These are phyloP conservation scores for Fagopyrum esculentum DNA, from an alignment of 148 eudicot species.

Conservation along the genomic window DNA sequence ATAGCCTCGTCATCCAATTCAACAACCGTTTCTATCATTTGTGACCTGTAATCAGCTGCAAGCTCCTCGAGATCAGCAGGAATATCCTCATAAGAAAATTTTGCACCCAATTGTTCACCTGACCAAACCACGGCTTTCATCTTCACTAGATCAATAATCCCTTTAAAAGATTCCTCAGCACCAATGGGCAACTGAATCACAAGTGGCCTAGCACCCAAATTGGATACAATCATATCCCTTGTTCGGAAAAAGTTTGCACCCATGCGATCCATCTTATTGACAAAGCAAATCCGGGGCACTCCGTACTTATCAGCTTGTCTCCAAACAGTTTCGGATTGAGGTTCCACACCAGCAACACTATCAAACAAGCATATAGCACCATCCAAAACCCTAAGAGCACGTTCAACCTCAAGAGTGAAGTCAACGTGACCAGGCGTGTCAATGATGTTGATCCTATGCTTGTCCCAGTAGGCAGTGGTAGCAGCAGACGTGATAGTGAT, in stretches of 20 bases:
- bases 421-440: slow-evolving; percentile 99
- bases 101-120: slow-evolving; percentile 94
- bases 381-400: slow-evolving; percentile 97
- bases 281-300: slow-evolving; percentile 95
- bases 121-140: slow-evolving; percentile 92
- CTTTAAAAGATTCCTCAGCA: slow-evolving; percentile 72
- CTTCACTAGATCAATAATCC: slow-evolving; percentile 81
- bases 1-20: slow-evolving; percentile 81
- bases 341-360: slow-evolving; percentile 99
- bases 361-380: slow-evolving; percentile 97
- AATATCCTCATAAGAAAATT: slow-evolving; percentile 62
- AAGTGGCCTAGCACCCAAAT: slow-evolving; percentile 91
- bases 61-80: slow-evolving; percentile 70
- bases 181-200: slow-evolving; percentile 92
- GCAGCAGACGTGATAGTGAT: slow-evolving; percentile 99
- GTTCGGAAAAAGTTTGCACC: slow-evolving; percentile 97
- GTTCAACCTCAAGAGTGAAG: slow-evolving; percentile 98
- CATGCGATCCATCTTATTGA: slow-evolving; percentile 96
- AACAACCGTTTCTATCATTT: slow-evolving; percentile 62
- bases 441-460: slow-evolving; percentile 91
- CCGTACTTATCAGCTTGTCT: slow-evolving; percentile 98
- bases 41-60: slow-evolving; percentile 64
- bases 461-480: slow-evolving; percentile 92
- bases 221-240: slow-evolving; percentile 89
- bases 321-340: slow-evolving; percentile 99